Base-by-base conservation (phyloP, 345 rosid genomes). In the Citrus sp. region DNA sequence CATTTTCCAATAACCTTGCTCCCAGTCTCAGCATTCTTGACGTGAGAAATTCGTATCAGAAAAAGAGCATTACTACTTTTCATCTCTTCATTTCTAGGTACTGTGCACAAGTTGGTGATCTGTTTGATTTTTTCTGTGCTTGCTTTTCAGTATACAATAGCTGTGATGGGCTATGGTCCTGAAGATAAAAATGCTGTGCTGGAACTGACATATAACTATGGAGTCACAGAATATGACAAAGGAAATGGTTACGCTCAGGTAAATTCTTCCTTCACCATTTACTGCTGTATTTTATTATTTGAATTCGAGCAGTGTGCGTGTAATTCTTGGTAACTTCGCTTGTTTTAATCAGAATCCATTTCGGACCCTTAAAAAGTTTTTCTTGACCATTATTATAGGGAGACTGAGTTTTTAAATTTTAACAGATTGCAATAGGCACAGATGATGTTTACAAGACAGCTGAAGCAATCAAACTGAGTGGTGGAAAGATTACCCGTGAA, bases 401-500 rank as follows among this genome's bases (percentile, higher is more conserved):
- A 42, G 64, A 32, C 73, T 78, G 37, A 71, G 77, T 66, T 35
- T 46, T 79, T 54, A 24, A 28, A 18, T 59, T n/a, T 49, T 71
- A 34, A 75, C 90, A 94, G 98, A 92, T 96, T 80, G 98, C 98
- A 16, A 89, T 94, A 70, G 97, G 98, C 83, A 96, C 98, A 6
- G 92, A 94, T 87, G 99, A 96, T 74, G 98, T 94, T 67, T 92
- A 92, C 86, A 96, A 81, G 88, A 92, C 97, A n/a, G 98, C 99
- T 21, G 97, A 91, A 86, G 99, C 93, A 62, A 69, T 96, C 14
- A 90, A 92, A 87, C 82, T 88, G 54, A 86, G 77, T 84, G 98
- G 99, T 6, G 99, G 99, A 40, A 91, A 94, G 86, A 78, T 96
- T 77, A 94, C 92, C 9, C 90, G 94, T 70, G 94, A 96, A 75